phyloP scores from a whole-genome alignment of 1,284 basidiomycete species.

The Boletus sp. region DNA sequence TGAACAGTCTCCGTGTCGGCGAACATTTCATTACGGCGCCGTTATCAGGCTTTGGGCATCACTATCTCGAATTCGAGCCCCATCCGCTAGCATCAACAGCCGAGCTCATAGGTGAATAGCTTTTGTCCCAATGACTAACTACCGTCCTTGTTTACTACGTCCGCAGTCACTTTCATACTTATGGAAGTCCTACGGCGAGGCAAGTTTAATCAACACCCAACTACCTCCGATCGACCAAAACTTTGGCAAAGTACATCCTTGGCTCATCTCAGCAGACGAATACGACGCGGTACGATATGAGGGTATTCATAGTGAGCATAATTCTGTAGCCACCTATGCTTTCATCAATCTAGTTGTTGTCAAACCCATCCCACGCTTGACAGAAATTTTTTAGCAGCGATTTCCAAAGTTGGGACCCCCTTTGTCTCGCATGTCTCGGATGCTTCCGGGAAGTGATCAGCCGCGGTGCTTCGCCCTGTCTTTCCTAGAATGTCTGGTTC shows the following conservation, averaged over 20 bases:
- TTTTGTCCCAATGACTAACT: background rate
- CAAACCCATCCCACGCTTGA: background rate
- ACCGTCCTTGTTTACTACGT: slow-evolving; percentile 3
- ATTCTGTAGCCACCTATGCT: slow-evolving; percentile 10
- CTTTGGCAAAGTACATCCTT: slow-evolving; percentile 43
- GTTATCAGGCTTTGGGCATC: slow-evolving; percentile 42
- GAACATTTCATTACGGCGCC: slow-evolving; percentile 35
- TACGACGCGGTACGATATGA: slow-evolving; percentile 44
- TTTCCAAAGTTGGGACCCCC: slow-evolving; percentile 18
- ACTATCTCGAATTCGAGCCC: slow-evolving; percentile 43
- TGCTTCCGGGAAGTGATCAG: background rate
- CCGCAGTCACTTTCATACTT: slow-evolving; percentile 52
- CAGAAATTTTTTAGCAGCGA: background rate
- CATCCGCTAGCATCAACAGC: slow-evolving; percentile 42
- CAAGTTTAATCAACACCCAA: slow-evolving; percentile 45
- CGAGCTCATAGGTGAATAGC: slow-evolving; percentile 45
- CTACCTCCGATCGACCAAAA: slow-evolving; percentile 41
- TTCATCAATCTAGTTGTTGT: slow-evolving; percentile 1
- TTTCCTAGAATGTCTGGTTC: too few relatives aligned
- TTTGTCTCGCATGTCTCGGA: slow-evolving; percentile 19
- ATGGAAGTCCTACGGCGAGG: slow-evolving; percentile 55
- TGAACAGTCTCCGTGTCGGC: slow-evolving; percentile 39
- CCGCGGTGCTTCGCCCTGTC: too few relatives aligned
- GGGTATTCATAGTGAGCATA: background rate
- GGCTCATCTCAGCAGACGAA: slow-evolving; percentile 38